Base-by-base conservation (phyloP, 495 filamentous ascomycete species). In the Neurospora sp. region DNA sequence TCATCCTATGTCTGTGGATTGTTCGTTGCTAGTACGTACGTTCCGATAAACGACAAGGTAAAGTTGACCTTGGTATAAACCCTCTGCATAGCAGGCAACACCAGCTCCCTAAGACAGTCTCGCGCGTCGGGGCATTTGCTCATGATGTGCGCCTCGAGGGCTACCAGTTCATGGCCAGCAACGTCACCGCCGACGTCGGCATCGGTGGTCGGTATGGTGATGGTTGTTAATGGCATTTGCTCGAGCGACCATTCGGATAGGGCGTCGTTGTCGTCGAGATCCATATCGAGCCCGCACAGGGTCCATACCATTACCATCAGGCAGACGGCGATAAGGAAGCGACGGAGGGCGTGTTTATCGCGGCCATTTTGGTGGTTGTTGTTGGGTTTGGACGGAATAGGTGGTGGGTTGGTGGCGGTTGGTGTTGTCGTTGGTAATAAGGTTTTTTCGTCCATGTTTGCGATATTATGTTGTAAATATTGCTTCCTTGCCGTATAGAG, bases 101-200 rank as follows among this genome's bases (percentile, higher is more conserved):
- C 87, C 72, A 99, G 79, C 70, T 94, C 84, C 68, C 89, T 88
- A 7, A 99, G 85, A 78, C 96, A 98, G 78, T 91, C 90, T 80
- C 85, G 73, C 3, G 93, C 91, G 80, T 96, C 93, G 1, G 96
- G 96, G 76, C 96, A 99, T 84, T 98, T 97, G 81, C 90, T 92
- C 91, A 97, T 97, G 73, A 97, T 92, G 78, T 96, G 93, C 71
- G 92, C 92, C 78, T 99, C 96, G 9, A 99, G 83, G 4, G 94
- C 90, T 12, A 97, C 90, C 69, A 79, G 73, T 39, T 73, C 73
- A 65, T 71, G 37, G 10, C 31, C 22, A 53, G 44, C n/a, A 53
- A n/a, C 20, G 45, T 47, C n/a, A 47, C n/a, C 45, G 45, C 45
- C 45, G 8, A 53, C 45, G 20, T 47, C 45, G 45, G 20, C 20